These are phyloP conservation scores for Candida glaebosa DNA, from an alignment of 805 yeast genomes.

Conservation along the genomic window DNA sequence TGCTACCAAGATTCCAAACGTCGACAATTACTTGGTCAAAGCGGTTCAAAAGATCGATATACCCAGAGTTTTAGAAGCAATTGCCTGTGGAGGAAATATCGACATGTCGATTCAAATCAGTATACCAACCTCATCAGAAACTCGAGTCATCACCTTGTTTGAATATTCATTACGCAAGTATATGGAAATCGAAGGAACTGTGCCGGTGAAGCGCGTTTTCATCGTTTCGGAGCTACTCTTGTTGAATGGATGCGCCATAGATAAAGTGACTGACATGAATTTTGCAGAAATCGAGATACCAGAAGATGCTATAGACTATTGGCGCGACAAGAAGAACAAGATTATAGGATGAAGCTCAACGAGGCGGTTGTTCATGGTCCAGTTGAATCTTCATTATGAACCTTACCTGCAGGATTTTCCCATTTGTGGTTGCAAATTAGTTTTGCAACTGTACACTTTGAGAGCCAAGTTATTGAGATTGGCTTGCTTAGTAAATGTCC, in stretches of 20 bases:
- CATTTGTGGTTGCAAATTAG: neutral
- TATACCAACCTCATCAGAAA: slow-evolving; percentile 15
- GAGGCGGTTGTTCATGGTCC: too few species aligned
- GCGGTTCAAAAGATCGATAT: slow-evolving; percentile 51
- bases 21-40: slow-evolving; percentile 42
- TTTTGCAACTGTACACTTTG: neutral
- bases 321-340: slow-evolving; percentile 28
- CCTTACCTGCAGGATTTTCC: neutral
- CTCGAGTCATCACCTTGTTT: slow-evolving; percentile 24
- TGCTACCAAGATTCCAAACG: slow-evolving; percentile 13
- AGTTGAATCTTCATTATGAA: too few species aligned
- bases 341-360: neutral
- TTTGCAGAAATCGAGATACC: slow-evolving; percentile 34
- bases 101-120: slow-evolving; percentile 37
- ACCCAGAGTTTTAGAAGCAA: slow-evolving; percentile 37
- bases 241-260: slow-evolving; percentile 53
- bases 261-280: slow-evolving; percentile 22
- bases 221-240: slow-evolving; percentile 55
- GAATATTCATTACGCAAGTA: slow-evolving; percentile 54
- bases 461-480: neutral
- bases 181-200: slow-evolving; percentile 22
- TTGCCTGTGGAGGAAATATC: slow-evolving; percentile 48
- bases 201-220: slow-evolving; percentile 22
- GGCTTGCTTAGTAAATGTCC: slow-evolving; percentile 10
- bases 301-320: slow-evolving; percentile 48